Base-by-base conservation (phyloP, 2,329 filamentous ascomycete species). In the Exophiala sideris region DNA sequence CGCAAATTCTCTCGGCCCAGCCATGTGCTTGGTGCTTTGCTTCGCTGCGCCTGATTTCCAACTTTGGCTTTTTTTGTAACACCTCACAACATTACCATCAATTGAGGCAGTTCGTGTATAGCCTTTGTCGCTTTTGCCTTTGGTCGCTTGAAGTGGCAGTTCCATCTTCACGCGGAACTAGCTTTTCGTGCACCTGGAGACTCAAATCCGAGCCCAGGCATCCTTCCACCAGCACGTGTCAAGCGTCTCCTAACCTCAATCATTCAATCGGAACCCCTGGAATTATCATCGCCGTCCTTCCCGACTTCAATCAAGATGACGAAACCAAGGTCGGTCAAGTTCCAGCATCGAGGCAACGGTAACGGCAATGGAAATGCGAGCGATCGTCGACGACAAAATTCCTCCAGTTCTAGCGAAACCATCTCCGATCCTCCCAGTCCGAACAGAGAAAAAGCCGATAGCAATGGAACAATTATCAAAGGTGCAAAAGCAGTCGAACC, bases 271-370 rank as follows among this genome's bases (percentile, higher is more conserved):
- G 9, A 44, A 24, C 29, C 9, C 41, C 21, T 44, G 29, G 41
- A n/a, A n/a, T 44, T 42, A 21, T 24, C 41, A 24, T 12, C 21
- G 18, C 8, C 12, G 16, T 85, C 68, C 76, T 78, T 59, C 79
- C 81, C 66, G 74, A 76, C 56, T 67, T 52, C 10, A 62, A 62
- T 52, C 59, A 60, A 24, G 46, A 80, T 80, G 78, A 74, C 76
- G 53, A 79, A 74, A 64, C 72, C 79, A 55, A 76, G 77, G 65
- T 79, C 80, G 69, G 81, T 85, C 67, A 78, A 82, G 69, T 84
- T 84, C 68, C 76, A 77, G 60, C 79, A 44, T 44, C 41, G 41
- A 24, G 29, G 41, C 12, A 42, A 81, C 65, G 73, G 76, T 52
- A 68, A 57, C 12, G 63, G 62, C 50, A 62, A 61, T 34, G 58